Conservation (phyloP, 768 basidiomycete species). For the Collybia sordida region DNA sequence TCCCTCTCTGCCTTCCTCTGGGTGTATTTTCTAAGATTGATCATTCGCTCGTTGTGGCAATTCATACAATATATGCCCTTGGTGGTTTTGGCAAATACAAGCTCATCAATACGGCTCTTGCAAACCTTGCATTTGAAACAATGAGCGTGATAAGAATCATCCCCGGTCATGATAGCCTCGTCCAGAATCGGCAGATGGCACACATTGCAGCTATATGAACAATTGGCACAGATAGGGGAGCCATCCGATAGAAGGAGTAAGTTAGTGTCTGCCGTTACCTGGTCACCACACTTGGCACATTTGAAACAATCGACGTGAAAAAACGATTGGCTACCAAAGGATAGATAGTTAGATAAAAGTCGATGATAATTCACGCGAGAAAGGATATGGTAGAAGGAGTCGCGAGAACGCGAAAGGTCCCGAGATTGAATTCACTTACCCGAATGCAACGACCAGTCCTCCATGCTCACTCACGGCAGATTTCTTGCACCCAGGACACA, state of each 20-base stretch:
- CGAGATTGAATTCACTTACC: conserved; percentile 53
- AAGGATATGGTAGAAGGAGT: background rate
- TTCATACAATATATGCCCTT: conserved; percentile 99
- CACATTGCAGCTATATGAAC: conserved; percentile 94
- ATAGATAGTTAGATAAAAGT: conserved; percentile 4
- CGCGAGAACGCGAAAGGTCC: background rate
- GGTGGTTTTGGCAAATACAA: conserved; percentile 97
- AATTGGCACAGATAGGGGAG: conserved; percentile 92
- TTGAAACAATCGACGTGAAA: conserved; percentile 96
- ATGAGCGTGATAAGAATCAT: conserved; percentile 97
- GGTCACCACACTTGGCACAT: conserved; percentile 92
- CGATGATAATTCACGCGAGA: conserved; percentile 1
- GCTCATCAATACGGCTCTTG: conserved; percentile 91
- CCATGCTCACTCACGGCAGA: conserved; percentile 81
- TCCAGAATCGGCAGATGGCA: conserved; percentile 94
- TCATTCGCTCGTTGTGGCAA: conserved; percentile 97
- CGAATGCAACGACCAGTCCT: conserved; percentile 92
- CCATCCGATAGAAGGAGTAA: conserved; percentile 96
- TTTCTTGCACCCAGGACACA: conserved; percentile 81
- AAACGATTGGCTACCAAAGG: conserved; percentile 71
- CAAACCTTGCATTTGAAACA: conserved; percentile 99
- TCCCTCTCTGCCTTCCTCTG: conserved; percentile 76
- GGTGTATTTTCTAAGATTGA: conserved; percentile 85
- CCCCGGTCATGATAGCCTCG: conserved; percentile 99
- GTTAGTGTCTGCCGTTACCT: conserved; percentile 96